Evolutionary conservation across 192 early-diverging fungal genomes (phyloP).

Genomic region (Gaertneriomyces semiglobifer): DNA sequence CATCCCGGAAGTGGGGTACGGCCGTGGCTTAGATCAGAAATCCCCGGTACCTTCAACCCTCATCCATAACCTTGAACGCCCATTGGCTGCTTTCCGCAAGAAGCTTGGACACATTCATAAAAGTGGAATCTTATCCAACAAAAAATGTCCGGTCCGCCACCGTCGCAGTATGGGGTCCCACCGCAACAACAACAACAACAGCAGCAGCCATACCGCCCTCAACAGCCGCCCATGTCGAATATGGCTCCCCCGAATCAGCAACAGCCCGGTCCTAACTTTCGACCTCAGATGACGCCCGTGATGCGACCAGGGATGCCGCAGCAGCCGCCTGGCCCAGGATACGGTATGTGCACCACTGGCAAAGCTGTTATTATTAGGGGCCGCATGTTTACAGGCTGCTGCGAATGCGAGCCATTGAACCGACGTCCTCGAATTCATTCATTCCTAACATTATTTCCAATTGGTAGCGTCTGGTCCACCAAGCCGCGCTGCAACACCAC

Average conservation of each 20-base stretch:
- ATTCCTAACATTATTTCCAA: too few relatives aligned
- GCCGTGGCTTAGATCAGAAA: too few relatives aligned
- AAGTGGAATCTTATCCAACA: too few relatives aligned
- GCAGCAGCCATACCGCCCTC: neutral
- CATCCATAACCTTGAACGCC: too few relatives aligned
- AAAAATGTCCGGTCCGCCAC: conserved; percentile 8
- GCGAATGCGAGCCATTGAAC: neutral
- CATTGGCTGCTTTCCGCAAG: too few relatives aligned
- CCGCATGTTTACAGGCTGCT: neutral
- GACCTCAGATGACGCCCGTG: neutral
- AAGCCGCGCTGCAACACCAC: conserved; percentile 1
- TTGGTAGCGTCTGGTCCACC: neutral
- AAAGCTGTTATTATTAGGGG: neutral
- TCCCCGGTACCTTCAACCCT: too few relatives aligned
- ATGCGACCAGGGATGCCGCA: neutral
- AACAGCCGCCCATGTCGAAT: neutral
- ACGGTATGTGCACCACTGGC: neutral
- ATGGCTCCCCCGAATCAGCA: conserved; percentile 3
- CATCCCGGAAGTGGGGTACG: too few relatives aligned
- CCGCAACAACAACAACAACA: too few relatives aligned
- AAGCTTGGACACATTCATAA: too few relatives aligned
- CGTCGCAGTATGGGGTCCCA: conserved; percentile 1
- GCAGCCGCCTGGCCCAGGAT: neutral
- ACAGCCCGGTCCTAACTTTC: neutral
- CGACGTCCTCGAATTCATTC: neutral